Evolutionary conservation across 192 early-diverging fungal genomes (phyloP), one percentile per base, ranked within the genome.

Genomic region (Coemansia sp.): DNA sequence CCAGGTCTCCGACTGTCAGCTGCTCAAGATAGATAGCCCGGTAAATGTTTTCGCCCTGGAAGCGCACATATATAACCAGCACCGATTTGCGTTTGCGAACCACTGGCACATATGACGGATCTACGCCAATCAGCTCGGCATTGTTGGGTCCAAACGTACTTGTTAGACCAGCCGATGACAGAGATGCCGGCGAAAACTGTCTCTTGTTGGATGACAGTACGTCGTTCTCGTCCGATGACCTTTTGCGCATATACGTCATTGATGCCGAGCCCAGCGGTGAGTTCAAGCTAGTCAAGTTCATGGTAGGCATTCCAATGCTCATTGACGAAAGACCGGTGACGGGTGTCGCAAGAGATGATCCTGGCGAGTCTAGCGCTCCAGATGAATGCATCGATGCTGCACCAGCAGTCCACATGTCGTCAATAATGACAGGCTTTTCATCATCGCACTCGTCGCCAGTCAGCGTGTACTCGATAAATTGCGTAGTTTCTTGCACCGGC

Each of bases 21-120:
- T 75, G 79, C 55, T 89, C 86, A 3, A 91, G 79, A 61, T 91
- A 91, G 11, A 89, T 67, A 0, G 88, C 89, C 0, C 84, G 72
- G 63, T 88, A 85, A 0, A 85, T 76, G 4, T 72, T 47, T 48
- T 85, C 82, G 66, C 75, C 71, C n/a, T 75, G 76, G 51, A 86
- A 84, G 59, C 77, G 75, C 54, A 82, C 79, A 63, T 85, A 88
- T 4, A 88, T 70, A 12, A 83, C 83, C 23, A 88, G 58, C 24
- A 85, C 81, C 38, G 73, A 48, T 60, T 51, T 74, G 48, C 56
- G 60, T 57, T 73, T 81, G 22, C 67, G 66, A 9, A 56, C 32
- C 32, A 78, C 76, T 10, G 88, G 88, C 37, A 86, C 75, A 73
- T 89, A 89, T 11, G 72, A 84, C 50, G 87, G 86, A 65, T 89